These are phyloP conservation scores for Rhazya stricta DNA, from an alignment of 257 asterid species.

Conservation along the genomic window DNA sequence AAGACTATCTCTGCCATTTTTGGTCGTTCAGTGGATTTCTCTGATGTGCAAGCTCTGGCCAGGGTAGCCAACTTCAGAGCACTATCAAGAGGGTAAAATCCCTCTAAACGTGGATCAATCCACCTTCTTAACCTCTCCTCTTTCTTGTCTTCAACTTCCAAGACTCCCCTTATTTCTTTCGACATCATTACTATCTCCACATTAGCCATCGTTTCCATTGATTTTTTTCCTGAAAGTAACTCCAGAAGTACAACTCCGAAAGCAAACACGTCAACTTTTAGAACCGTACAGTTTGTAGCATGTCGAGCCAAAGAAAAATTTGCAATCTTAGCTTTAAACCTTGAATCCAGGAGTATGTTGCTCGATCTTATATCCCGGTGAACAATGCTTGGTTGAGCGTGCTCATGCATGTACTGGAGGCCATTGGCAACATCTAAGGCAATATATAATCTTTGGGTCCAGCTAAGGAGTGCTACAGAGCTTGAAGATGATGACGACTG, in stretches of 20 bases:
- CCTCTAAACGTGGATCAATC: conserved; percentile 53
- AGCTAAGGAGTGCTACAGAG: conserved; percentile 26
- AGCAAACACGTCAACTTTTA: conserved; percentile 61
- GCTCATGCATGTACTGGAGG: conserved; percentile 79
- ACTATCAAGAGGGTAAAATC: conserved; percentile 43
- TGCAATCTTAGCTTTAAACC: conserved; percentile 56
- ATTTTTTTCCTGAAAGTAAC: conserved; percentile 59
- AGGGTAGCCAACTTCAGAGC: conserved; percentile 64
- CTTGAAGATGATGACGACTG: conserved; percentile 23
- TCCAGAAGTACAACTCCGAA: conserved; percentile 68
- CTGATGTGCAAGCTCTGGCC: conserved; percentile 63
- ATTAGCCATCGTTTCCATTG: conserved; percentile 42
- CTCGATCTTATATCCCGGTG: conserved; percentile 55
- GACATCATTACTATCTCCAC: conserved; percentile 51
- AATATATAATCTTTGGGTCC: conserved; percentile 56
- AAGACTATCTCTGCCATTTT: conserved; percentile 63
- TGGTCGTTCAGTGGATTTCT: conserved; percentile 56
- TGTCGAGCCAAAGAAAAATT: conserved; percentile 55
- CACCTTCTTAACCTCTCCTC: conserved; percentile 54
- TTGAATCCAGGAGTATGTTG: conserved; percentile 68
- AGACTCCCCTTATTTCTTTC: conserved; percentile 51
- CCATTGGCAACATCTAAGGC: conserved; percentile 82
- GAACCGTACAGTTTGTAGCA: conserved; percentile 37
- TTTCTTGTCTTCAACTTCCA: conserved; percentile 46
- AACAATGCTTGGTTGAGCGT: conserved; percentile 59